Evolutionary conservation across 108 stramenopile genomes (phyloP).

Genomic region (Skeletonema costatum): DNA sequence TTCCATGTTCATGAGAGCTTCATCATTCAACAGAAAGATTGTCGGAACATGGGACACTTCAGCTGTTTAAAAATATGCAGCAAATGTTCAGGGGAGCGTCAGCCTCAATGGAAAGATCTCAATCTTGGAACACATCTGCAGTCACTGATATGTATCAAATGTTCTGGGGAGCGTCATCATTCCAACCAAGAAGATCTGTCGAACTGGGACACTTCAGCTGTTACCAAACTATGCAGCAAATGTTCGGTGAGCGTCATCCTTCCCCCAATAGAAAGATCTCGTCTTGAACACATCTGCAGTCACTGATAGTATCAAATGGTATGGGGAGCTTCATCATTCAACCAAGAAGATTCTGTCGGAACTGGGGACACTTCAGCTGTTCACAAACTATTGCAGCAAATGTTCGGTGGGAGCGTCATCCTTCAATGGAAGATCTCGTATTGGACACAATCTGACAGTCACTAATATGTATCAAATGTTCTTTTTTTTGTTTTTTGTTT

Average conservation of each 20-base stretch:
- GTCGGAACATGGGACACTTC: conserved; percentile 39
- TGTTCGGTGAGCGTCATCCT: conserved; percentile 36
- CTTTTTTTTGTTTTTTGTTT: no score
- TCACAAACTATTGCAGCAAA: conserved; percentile 23
- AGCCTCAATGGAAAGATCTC: conserved; percentile 21
- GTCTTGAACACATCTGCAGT: conserved; percentile 18
- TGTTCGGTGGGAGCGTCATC: conserved; percentile 35
- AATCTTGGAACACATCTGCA: conserved; percentile 4
- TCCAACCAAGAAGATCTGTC: conserved; percentile 4
- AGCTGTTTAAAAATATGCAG: conserved; percentile 41
- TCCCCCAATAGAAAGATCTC: conserved; percentile 26
- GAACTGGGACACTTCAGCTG: conserved; percentile 40
- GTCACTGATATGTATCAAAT: neutral
- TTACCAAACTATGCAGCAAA: conserved; percentile 27
- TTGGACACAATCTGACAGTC: conserved; percentile 21
- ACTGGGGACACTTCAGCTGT: conserved; percentile 48
- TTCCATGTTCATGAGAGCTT: conserved; percentile 34
- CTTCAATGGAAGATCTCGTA: conserved; percentile 20
- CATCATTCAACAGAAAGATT: conserved; percentile 24
- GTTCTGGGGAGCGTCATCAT: no score
- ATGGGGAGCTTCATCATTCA: no score
- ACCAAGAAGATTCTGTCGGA: conserved; percentile 10
- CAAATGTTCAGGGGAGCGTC: conserved; percentile 42
- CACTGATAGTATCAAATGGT: no score
- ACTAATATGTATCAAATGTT: conserved; percentile 10